Evolutionary conservation across 495 filamentous ascomycete species (phyloP), one percentile per base, ranked within the genome.

Genomic region (Parachaetomium inaequale): DNA sequence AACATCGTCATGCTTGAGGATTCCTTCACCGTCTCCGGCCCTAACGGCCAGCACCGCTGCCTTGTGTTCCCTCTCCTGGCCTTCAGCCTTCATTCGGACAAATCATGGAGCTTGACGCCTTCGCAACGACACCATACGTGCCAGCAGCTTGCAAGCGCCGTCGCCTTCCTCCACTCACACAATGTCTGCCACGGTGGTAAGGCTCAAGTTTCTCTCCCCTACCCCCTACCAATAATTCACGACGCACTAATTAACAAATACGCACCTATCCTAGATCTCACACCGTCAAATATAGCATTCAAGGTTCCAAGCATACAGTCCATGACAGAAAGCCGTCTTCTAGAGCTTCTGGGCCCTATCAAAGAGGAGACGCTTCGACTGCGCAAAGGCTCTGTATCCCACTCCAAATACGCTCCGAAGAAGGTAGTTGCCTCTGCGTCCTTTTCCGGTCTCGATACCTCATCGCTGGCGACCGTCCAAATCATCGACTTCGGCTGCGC

Each of bases 141-240:
- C 43, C 42, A 47, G 43, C 55, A 58, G 38, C 55, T 58, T 36
- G 43, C 55, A 58, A 58, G 55, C 28, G 55, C 55, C 19, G 55
- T 58, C 29, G 19, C 42, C 28, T 58, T 47, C 8, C 42, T 58
- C n/a, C 55, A 58, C 55, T 49, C 43, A 7, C 42, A 58, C 29
- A 11, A 31, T 26, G 43, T 58, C 42, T 58, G 55, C 21, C 55
- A 58, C 21, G 55, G 55, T 5, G 55, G 55, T 58, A 58, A 15
- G 29, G 0, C 19, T 40, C 21, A 36, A 32, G 17, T 21, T 31
- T 31, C 17, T 21, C 7, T 40, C 52, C 31, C 4, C 4, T 32
- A 8, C 8, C 4, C 8, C 4, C 31, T 32, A 4, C 31, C 8
- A 4, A 32, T 8, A 32, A 32, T 32, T n/a, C n/a, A 40, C 15